A percentile compares a stretch with the other conserved stretches of the same genome.
Evolutionary conservation across 495 filamentous ascomycete genomes (phyloP).

Genomic region (Pseudomonodictys pantanalensis): DNA sequence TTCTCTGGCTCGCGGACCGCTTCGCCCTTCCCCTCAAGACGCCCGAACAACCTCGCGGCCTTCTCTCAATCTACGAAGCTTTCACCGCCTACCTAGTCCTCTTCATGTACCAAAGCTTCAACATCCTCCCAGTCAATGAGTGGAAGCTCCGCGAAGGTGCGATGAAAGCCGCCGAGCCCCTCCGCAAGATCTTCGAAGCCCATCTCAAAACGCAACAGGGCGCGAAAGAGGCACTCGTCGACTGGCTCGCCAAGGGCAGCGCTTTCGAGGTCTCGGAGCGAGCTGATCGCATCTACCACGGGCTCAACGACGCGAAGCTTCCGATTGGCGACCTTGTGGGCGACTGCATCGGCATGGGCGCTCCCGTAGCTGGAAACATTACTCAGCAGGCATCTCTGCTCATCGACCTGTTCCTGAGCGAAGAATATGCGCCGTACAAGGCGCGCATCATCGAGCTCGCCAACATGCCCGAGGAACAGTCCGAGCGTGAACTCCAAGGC

Average conservation of each 20-base stretch:
- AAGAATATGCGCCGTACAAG: slow-evolving; percentile 35
- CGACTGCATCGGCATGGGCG: slow-evolving; percentile 36
- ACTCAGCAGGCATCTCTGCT: slow-evolving; percentile 37
- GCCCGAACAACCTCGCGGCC: slow-evolving; percentile 21
- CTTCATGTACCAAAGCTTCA: slow-evolving; percentile 38
- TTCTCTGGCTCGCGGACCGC: slow-evolving; percentile 36
- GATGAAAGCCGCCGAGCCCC: slow-evolving; percentile 25
- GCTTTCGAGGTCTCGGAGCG: slow-evolving; percentile 43
- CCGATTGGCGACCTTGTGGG: slow-evolving; percentile 31
- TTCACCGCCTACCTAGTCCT: slow-evolving; percentile 31
- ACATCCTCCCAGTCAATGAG: slow-evolving; percentile 35
- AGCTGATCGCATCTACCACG: slow-evolving; percentile 41
- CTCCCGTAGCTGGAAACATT: slow-evolving; percentile 33
- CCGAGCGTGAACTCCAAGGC: slow-evolving; percentile 33
- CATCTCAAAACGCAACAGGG: slow-evolving; percentile 43
- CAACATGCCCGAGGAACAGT: slow-evolving; percentile 18
- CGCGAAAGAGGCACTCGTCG: slow-evolving; percentile 27
- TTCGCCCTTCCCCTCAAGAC: slow-evolving; percentile 38
- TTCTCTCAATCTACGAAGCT: slow-evolving; percentile 26
- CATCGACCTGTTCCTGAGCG: slow-evolving; percentile 34
- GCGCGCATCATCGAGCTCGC: slow-evolving; percentile 37
- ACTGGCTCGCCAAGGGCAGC: slow-evolving; percentile 33
- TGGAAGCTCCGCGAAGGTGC: slow-evolving; percentile 38
- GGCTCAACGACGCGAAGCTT: slow-evolving; percentile 21
- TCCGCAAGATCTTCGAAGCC: slow-evolving; percentile 40